A percentile compares a stretch with the other conserved stretches of the same genome.
Evolutionary conservation across 2,329 filamentous ascomycete species (phyloP).

Genomic region (Atkinsonella texensis): DNA sequence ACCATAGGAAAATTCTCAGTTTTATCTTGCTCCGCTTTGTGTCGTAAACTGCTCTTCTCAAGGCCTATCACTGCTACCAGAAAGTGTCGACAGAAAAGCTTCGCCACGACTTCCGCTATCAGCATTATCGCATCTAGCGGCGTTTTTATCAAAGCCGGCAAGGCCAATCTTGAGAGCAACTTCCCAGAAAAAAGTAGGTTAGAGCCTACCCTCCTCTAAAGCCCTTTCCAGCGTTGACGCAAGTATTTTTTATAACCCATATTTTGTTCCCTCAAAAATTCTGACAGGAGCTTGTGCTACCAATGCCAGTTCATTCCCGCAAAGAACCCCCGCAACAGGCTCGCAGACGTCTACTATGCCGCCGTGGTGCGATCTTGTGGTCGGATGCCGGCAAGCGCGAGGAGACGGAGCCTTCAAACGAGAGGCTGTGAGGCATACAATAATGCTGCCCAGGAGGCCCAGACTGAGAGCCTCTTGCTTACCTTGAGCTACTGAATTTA

Average conservation of each 20-base stretch:
- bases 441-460: constrained; percentile 22
- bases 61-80: constrained; percentile 34
- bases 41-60: constrained; percentile 28
- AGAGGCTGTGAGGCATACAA: constrained; percentile 25
- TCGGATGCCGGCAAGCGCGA: constrained; percentile 18
- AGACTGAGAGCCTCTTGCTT: constrained; percentile 20
- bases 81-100: no score
- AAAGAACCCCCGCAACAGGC: constrained; percentile 16
- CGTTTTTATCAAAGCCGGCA: constrained; percentile 32
- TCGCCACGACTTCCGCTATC: constrained; percentile 47
- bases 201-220: no score
- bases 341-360: constrained; percentile 29
- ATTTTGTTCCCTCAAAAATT: neutral
- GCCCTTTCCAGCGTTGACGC: no score
- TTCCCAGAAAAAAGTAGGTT: constrained; percentile 33
- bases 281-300: constrained; percentile 19
- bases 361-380: constrained; percentile 27
- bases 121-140: constrained; percentile 37
- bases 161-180: constrained; percentile 35
- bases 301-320: constrained; percentile 19
- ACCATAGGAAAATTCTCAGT: no score
- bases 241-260: neutral
- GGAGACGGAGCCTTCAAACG: constrained; percentile 19
- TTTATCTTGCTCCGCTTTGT: neutral
- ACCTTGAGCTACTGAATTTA: constrained; percentile 5